phyloP scores from a whole-genome alignment of 352 stramenopile species.

The Globisporangium splendens region DNA sequence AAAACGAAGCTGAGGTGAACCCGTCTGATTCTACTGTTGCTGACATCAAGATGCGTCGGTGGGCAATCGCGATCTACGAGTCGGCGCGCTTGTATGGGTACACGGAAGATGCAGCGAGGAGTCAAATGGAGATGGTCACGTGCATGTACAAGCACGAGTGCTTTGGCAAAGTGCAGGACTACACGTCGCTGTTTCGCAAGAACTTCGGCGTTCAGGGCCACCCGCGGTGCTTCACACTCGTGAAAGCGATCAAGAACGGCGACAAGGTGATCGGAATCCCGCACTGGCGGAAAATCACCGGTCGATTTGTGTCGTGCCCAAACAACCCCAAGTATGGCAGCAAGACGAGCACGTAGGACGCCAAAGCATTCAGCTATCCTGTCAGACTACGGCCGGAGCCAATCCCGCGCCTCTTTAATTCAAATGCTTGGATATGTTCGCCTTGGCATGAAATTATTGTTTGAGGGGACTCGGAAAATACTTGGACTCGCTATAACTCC shows the following conservation, averaged over 20 bases:
- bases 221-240: slow-evolving; percentile 39
- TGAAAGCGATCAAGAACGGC: slow-evolving; percentile 29
- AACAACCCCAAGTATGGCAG: neutral
- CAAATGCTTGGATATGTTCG: too few relatives aligned
- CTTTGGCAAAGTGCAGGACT: slow-evolving; percentile 41
- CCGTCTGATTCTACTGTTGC: slow-evolving; percentile 3
- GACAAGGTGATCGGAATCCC: slow-evolving; percentile 46
- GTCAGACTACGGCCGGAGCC: too few relatives aligned
- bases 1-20: slow-evolving; percentile 5
- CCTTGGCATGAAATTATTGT: too few relatives aligned
- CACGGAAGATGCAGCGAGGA: slow-evolving; percentile 24
- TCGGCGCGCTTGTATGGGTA: slow-evolving; percentile 42
- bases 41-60: slow-evolving; percentile 33
- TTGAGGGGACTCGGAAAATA: too few relatives aligned
- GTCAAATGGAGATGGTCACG: slow-evolving; percentile 53
- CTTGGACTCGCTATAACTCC: too few relatives aligned
- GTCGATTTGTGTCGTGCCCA: slow-evolving; percentile 30
- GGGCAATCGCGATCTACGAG: slow-evolving; percentile 49
- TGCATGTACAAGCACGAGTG: slow-evolving; percentile 57
- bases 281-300: slow-evolving; percentile 37
- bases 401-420: too few relatives aligned
- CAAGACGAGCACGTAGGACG: too few relatives aligned
- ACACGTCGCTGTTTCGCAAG: slow-evolving; percentile 28
- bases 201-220: slow-evolving; percentile 55
- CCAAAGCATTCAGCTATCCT: too few relatives aligned